A percentile compares a stretch with the other conserved stretches of the same genome.
Evolutionary conservation across 805 yeast species (phyloP).

Genomic region (Candida multigemmis): DNA sequence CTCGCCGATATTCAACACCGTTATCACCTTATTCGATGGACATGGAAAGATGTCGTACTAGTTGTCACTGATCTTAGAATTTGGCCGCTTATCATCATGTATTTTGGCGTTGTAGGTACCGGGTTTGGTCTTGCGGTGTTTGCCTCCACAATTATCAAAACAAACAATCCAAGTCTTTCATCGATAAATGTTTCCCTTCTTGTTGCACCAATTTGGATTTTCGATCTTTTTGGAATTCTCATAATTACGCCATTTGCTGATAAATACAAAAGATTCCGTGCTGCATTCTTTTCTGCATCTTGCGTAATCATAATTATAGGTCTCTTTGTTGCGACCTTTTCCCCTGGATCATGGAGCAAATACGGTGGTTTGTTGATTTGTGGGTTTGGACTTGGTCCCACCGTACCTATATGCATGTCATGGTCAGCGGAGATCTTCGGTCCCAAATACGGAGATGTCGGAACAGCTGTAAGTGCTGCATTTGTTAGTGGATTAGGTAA

Average conservation of each 20-base stretch:
- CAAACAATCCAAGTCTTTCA: slow-evolving; percentile 51
- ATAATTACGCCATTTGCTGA: slow-evolving; percentile 77
- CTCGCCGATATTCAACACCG: slow-evolving; percentile 49
- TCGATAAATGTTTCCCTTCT: slow-evolving; percentile 66
- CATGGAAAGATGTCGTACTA: slow-evolving; percentile 43
- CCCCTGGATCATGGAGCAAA: slow-evolving; percentile 62
- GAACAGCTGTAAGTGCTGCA: slow-evolving; percentile 77
- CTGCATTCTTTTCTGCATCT: slow-evolving; percentile 52
- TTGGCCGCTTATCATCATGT: slow-evolving; percentile 82
- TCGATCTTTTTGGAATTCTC: slow-evolving; percentile 69
- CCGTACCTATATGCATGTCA: slow-evolving; percentile 84
- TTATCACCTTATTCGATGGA: slow-evolving; percentile 44
- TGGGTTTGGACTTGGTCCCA: slow-evolving; percentile 86
- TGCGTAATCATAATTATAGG: slow-evolving; percentile 67
- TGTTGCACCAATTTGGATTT: slow-evolving; percentile 87
- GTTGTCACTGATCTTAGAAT: slow-evolving; percentile 56
- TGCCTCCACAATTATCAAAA: slow-evolving; percentile 67
- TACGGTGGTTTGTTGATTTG: slow-evolving; percentile 76
- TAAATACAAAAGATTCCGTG: slow-evolving; percentile 48
- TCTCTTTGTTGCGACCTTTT: slow-evolving; percentile 67
- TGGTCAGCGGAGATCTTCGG: slow-evolving; percentile 72
- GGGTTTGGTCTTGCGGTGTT: slow-evolving; percentile 82
- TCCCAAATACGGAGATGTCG: slow-evolving; percentile 70
- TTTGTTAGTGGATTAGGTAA: slow-evolving; percentile 82
- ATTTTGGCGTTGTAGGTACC: slow-evolving; percentile 89